Evolutionary conservation across 176 grass and related monocot species (phyloP).

Genomic region (Musa acuminata): DNA sequence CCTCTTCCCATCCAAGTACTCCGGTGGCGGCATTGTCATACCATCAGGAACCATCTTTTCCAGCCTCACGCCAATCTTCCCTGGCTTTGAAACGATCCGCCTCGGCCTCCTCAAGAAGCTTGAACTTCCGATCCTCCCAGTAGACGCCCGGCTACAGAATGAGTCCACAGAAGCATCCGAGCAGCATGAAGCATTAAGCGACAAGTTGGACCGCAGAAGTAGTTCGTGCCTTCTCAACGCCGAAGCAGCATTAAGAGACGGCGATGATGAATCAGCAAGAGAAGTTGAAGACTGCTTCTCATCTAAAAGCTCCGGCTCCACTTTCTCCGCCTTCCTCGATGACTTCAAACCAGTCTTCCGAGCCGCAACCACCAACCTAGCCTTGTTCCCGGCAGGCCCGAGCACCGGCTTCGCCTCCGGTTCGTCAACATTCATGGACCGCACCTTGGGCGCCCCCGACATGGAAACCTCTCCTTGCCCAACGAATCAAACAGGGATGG

Average conservation of each 20-base stretch:
- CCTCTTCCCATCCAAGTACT: slow-evolving; percentile 39
- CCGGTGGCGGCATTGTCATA: slow-evolving; percentile 9
- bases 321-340: neutral
- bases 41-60: slow-evolving; percentile 20
- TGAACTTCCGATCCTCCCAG: slow-evolving; percentile 50
- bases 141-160: slow-evolving; percentile 83
- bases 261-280: neutral
- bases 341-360: slow-evolving; percentile 17
- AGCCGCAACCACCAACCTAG: slow-evolving; percentile 3
- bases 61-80: slow-evolving; percentile 21
- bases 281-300: slow-evolving; percentile 12
- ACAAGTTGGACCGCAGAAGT: slow-evolving; percentile 47
- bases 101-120: slow-evolving; percentile 32
- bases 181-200: slow-evolving; percentile 68
- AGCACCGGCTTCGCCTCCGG: slow-evolving; percentile 12
- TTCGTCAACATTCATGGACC: slow-evolving; percentile 21
- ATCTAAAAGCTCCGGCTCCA: neutral
- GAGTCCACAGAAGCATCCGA: slow-evolving; percentile 82
- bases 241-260: slow-evolving; percentile 8
- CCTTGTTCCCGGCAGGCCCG: slow-evolving; percentile 19
- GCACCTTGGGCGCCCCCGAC: slow-evolving; percentile 15
- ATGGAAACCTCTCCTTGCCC: slow-evolving; percentile 4
- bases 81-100: neutral
- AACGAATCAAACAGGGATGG: neutral
- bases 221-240: slow-evolving; percentile 62